Percentiles rank a stretch among this genome's conserved stretches.
These are phyloP conservation scores for Saccharomycopsis sp. DNA, from an alignment of 805 yeast species.

Conservation along the genomic window DNA sequence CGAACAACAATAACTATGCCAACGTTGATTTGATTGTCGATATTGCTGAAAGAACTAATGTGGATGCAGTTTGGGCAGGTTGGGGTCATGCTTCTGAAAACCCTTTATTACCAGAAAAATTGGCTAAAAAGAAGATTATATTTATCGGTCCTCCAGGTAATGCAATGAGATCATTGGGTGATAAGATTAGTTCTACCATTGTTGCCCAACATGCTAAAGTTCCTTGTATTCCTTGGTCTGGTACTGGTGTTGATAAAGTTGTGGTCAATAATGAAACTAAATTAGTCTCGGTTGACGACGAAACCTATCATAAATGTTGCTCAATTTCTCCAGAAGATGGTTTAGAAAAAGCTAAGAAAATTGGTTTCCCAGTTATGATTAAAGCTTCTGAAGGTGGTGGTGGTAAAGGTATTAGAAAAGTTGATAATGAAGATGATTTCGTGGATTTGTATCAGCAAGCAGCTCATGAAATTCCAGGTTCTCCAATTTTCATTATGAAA, in stretches of 20 bases:
- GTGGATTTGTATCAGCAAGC: conserved; percentile 80
- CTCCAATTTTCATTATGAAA: conserved; percentile 97
- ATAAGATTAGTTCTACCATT: conserved; percentile 93
- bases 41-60: conserved; percentile 92
- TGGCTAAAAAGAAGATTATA: conserved; percentile 84
- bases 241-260: conserved; percentile 91
- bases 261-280: conserved; percentile 57
- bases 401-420: conserved; percentile 99
- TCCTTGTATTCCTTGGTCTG: conserved; percentile 99
- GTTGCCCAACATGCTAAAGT: conserved; percentile 98
- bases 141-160: conserved; percentile 99
- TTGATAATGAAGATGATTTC: conserved; percentile 77
- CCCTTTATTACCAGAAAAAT: conserved; percentile 85
- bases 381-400: conserved; percentile 99
- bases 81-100: conserved; percentile 99
- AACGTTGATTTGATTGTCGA: conserved; percentile 96
- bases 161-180: conserved; percentile 99
- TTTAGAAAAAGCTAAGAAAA: conserved; percentile 68
- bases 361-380: conserved; percentile 98
- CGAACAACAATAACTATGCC: conserved; percentile 97
- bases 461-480: conserved; percentile 95
- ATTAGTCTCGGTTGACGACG: conserved; percentile 84
- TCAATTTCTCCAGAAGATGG: conserved; percentile 85
- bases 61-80: conserved; percentile 99
- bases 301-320: conserved; percentile 82